Evolutionary conservation across 129 eudicot genomes (phyloP), one percentile per base, ranked within the genome.

Genomic region (Scalesia atractyloides): DNA sequence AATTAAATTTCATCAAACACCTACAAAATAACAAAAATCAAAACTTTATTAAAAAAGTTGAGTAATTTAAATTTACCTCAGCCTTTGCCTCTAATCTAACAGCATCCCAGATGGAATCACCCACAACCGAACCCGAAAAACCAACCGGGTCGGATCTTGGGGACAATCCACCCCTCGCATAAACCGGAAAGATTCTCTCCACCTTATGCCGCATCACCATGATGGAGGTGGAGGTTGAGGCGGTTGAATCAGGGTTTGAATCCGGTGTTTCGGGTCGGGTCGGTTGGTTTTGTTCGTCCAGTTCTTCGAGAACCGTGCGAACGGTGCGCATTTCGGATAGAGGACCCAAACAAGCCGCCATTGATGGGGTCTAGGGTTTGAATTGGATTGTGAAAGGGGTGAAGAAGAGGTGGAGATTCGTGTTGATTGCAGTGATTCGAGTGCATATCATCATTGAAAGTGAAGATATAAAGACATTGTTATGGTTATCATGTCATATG

Each of bases 51-150:
- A 51, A 22, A 13, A 4, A 66, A 46, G 12, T 66, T 15, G 5
- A 11, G 26, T 19, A 10, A 51, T 17, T 4, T 50, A 17, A n/a
- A n/a, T 9, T 13, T 84, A 81, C 91, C 91, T 86, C 91, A 58
- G 24, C 47, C 84, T 86, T 86, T 16, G 91, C 91, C 47, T 86
- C 88, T 54, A 68, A 75, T 53, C 84, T 78, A 16, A 86, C 79
- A 79, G 91, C 77, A 70, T 83, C 91, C 91, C 91, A 86, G 37
- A 86, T 86, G 0, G 86, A 82, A 70, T 83, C 91, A 72, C 86
- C 84, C 43, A 79, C 70, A 61, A 64, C 37, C 59, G 83, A 78
- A 72, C 88, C 86, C 70, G 85, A 70, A 63, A 44, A 56, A 1
- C 46, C 11, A 66, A 34, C 65, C 84, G 82, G 86, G 73, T 86